Percentiles rank a stretch among this genome's conserved stretches.
These are phyloP conservation scores for Bipolaris zeicola DNA, from an alignment of 2,329 filamentous ascomycete genomes.

Conservation along the genomic window DNA sequence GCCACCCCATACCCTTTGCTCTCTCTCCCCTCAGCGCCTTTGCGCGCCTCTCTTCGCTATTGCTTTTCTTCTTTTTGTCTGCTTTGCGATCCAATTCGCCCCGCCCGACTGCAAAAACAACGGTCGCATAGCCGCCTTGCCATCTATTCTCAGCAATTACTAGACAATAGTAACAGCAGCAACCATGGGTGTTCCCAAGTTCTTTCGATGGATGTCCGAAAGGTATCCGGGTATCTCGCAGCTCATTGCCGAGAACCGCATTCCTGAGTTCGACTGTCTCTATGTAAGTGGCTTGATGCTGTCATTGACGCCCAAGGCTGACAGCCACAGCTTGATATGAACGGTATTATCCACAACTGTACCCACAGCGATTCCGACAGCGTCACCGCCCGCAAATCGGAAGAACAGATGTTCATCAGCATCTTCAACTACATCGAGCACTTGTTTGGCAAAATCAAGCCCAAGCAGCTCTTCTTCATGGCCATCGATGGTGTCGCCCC, in stretches of 20 bases:
- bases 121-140: constrained; percentile 8
- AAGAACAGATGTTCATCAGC: constrained; percentile 99
- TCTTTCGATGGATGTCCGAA: constrained; percentile 99
- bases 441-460: constrained; percentile 97
- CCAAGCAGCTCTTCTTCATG: constrained; percentile 99
- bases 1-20: constrained; percentile 24
- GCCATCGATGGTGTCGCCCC: constrained; percentile 97
- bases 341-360: constrained; percentile 98
- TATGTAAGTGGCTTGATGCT: constrained; percentile 64
- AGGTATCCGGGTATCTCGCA: constrained; percentile 98
- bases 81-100: constrained; percentile 6
- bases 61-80: constrained; percentile 3
- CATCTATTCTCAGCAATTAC: constrained; percentile 21
- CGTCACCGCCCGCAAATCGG: constrained; percentile 87
- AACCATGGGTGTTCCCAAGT: constrained; percentile 78
- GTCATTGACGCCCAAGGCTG: constrained; percentile 16
- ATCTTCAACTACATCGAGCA: constrained; percentile 99
- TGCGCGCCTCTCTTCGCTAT: constrained; percentile 10
- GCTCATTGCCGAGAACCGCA: constrained; percentile 97
- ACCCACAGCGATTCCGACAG: constrained; percentile 96
- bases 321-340: constrained; percentile 78
- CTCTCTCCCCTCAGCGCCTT: constrained; percentile 23
- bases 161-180: constrained; percentile 28
- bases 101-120: neutral
- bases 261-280: constrained; percentile 97